Evolutionary conservation across 371 early-diverging fungal species (phyloP).

Genomic region (Mucor indicus): DNA sequence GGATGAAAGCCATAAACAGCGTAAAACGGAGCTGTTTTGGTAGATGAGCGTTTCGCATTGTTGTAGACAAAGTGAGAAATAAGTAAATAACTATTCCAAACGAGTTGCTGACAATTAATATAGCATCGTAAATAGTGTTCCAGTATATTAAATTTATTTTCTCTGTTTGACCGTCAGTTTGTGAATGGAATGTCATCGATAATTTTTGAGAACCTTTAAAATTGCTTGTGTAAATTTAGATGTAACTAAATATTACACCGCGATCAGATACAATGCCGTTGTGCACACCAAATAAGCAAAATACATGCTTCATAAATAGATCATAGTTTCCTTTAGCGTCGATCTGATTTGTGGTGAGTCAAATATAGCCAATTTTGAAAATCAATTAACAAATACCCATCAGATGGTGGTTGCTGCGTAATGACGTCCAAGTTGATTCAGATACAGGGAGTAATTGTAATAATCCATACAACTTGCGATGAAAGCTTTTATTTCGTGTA

Average conservation of each 20-base stretch:
- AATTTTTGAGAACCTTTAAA: conserved; percentile 22
- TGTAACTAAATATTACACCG: conserved; percentile 39
- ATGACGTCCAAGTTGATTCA: conserved; percentile 31
- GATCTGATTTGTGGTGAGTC: conserved; percentile 21
- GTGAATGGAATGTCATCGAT: conserved; percentile 45
- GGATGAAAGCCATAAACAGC: conserved; percentile 33
- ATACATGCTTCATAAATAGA: conserved; percentile 29
- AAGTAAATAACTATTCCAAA: conserved; percentile 45
- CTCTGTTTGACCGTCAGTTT: conserved; percentile 58
- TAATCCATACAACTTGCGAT: conserved; percentile 26
- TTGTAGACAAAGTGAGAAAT: conserved; percentile 54
- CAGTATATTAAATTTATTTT: conserved; percentile 41
- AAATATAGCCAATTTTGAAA: conserved; percentile 46
- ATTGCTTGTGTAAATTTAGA: conserved; percentile 28
- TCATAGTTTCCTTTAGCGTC: conserved; percentile 25
- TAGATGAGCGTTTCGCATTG: conserved; percentile 29
- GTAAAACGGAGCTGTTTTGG: conserved; percentile 19
- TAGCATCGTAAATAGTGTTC: conserved; percentile 50
- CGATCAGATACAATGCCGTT: conserved; percentile 42
- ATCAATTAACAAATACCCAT: conserved; percentile 43
- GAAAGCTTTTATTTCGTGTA: conserved; percentile 22
- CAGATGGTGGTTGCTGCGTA: conserved; percentile 22
- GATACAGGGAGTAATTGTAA: conserved; percentile 41
- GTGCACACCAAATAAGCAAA: conserved; percentile 40
- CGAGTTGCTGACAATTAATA: conserved; percentile 34